Percentiles rank a stretch among this genome's conserved stretches.
These are phyloP conservation scores for Kuraishia ogatae DNA, from an alignment of 805 yeast genomes.

Conservation along the genomic window DNA sequence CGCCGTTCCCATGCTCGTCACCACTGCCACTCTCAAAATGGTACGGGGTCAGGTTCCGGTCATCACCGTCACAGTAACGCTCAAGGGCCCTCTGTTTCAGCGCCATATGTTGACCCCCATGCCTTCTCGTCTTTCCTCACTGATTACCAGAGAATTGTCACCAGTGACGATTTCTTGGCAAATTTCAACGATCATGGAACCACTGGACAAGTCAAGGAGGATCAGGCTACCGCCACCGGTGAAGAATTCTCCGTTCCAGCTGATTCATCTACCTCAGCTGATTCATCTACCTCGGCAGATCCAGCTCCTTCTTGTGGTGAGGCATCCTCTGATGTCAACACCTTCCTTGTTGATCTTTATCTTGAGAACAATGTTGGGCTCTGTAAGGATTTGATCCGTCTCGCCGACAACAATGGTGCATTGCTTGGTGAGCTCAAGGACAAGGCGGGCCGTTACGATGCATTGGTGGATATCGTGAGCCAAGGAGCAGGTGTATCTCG, in stretches of 20 bases:
- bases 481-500: slow-evolving; percentile 2
- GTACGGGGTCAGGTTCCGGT: not conserved
- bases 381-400: not conserved
- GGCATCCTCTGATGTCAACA: not conserved
- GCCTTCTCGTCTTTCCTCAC: not conserved
- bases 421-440: slow-evolving; percentile 1
- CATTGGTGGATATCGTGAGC: slow-evolving; percentile 1
- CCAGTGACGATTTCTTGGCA: not conserved
- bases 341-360: not conserved
- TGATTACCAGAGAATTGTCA: not conserved
- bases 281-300: not conserved
- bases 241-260: not conserved
- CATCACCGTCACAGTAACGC: no score
- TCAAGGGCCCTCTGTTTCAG: no score
- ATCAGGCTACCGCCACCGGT: not conserved
- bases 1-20: not conserved
- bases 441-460: slow-evolving; percentile 2
- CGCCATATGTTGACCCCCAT: not conserved
- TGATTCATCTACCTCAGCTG: not conserved
- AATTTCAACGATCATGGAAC: not conserved
- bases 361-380: slow-evolving; percentile 1
- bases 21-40: not conserved
- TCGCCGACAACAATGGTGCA: slow-evolving; percentile 1
- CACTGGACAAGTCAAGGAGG: not conserved
- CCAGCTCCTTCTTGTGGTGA: not conserved